Percentiles rank a stretch among this genome's conserved stretches.
phyloP scores from a whole-genome alignment of 805 yeast genomes.

The Metschnikowia reukaufii region DNA sequence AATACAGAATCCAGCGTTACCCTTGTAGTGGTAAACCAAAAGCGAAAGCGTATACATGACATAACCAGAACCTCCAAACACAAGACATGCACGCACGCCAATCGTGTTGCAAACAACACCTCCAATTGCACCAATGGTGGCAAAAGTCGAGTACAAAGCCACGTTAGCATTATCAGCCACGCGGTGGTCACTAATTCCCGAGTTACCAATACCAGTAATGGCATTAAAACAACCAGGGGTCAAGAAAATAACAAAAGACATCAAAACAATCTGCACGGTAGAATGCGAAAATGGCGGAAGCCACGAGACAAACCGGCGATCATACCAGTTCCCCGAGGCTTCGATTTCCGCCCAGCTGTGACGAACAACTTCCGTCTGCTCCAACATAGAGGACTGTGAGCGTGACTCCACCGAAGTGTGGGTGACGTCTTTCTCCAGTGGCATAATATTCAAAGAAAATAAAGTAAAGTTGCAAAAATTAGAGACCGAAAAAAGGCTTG shows the following conservation, averaged over 20 bases:
- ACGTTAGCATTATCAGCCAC: conserved; percentile 50
- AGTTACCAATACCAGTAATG: conserved; percentile 50
- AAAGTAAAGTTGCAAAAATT: not conserved
- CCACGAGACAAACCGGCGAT: conserved; percentile 24
- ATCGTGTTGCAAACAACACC: conserved; percentile 54
- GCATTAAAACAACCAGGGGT: conserved; percentile 58
- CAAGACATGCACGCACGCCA: conserved; percentile 46
- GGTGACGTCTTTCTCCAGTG: conserved; percentile 12
- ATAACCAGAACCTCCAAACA: conserved; percentile 57
- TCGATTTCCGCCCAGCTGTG: conserved; percentile 30
- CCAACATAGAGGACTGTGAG: conserved; percentile 6
- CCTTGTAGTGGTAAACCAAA: conserved; percentile 46
- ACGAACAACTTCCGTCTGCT: conserved; percentile 12
- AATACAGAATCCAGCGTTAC: conserved; percentile 51
- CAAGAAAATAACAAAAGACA: conserved; percentile 48
- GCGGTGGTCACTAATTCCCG: conserved; percentile 38
- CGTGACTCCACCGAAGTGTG: conserved; percentile 11
- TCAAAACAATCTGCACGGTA: conserved; percentile 44
- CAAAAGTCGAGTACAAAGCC: conserved; percentile 55
- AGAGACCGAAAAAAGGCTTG: not conserved
- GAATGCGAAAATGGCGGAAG: conserved; percentile 40
- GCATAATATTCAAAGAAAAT: too few species aligned
- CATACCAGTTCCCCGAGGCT: conserved; percentile 43
- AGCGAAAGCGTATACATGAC: conserved; percentile 53
- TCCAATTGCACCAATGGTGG: conserved; percentile 56